Conservation (phyloP, 441 rosid genomes). For the Pelargonium cotyledonis region DNA sequence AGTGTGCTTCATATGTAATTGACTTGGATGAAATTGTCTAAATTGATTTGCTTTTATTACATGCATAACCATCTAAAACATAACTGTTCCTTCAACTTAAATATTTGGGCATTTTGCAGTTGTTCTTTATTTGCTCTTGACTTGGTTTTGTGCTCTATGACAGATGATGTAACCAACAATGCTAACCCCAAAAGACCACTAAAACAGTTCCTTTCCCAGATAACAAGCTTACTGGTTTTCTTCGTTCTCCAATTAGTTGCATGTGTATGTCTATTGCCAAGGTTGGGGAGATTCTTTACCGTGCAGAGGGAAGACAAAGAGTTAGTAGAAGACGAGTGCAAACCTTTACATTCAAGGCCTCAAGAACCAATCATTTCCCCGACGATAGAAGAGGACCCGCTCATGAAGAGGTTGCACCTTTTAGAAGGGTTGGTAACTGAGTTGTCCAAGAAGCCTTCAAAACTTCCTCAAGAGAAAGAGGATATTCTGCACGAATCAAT, state of each 20-base stretch:
- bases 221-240: slow-evolving; percentile 28
- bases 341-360: slow-evolving; percentile 32
- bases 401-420: slow-evolving; percentile 76
- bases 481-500: slow-evolving; percentile 76
- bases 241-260: slow-evolving; percentile 47
- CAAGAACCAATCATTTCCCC: slow-evolving; percentile 31
- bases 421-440: slow-evolving; percentile 69
- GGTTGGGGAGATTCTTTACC: slow-evolving; percentile 38
- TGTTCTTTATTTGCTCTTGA: neutral
- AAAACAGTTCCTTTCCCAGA: slow-evolving; percentile 35
- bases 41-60: too few species aligned
- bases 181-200: slow-evolving; percentile 25
- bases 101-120: neutral
- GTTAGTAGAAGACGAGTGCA: slow-evolving; percentile 31
- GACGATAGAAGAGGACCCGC: slow-evolving; percentile 38
- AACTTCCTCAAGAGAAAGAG: slow-evolving; percentile 84
- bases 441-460: slow-evolving; percentile 56
- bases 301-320: slow-evolving; percentile 25
- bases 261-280: slow-evolving; percentile 37
- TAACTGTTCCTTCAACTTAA: neutral
- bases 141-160: slow-evolving; percentile 20
- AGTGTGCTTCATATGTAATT: too few species aligned
- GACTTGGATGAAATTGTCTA: too few species aligned
- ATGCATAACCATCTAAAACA: too few species aligned
- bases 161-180: slow-evolving; percentile 43